Conservation (phyloP, 352 stramenopile species). For the Phytophthora pseudosyringae region DNA sequence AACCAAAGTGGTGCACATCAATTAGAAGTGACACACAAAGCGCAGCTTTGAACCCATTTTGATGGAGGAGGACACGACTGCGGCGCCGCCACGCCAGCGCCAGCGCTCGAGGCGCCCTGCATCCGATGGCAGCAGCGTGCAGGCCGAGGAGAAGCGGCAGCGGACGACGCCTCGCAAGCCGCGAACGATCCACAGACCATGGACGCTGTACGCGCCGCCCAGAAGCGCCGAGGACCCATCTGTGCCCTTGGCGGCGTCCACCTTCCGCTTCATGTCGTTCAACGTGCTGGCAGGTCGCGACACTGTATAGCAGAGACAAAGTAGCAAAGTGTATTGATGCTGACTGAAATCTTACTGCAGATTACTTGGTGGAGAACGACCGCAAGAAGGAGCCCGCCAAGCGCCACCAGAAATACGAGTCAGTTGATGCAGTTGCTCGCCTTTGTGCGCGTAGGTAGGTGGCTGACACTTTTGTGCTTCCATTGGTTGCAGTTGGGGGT, state of each 20-base stretch:
- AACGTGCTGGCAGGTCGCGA: slow-evolving; percentile 68
- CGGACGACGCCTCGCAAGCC: slow-evolving; percentile 8
- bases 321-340: not conserved
- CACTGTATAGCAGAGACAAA: not conserved
- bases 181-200: slow-evolving; percentile 38
- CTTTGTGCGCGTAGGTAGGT: not conserved
- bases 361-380: slow-evolving; percentile 60
- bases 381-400: slow-evolving; percentile 35
- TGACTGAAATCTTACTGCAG: slow-evolving; percentile 30
- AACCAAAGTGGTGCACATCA: not conserved
- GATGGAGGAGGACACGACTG: slow-evolving; percentile 18
- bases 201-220: slow-evolving; percentile 58
- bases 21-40: not conserved
- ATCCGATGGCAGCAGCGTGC: not conserved
- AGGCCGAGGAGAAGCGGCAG: slow-evolving; percentile 20
- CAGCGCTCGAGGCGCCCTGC: slow-evolving; percentile 6
- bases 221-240: slow-evolving; percentile 22
- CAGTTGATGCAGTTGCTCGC: not conserved
- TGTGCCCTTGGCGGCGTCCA: slow-evolving; percentile 29
- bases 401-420: slow-evolving; percentile 61
- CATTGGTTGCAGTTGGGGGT: slow-evolving; percentile 42
- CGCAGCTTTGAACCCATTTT: slow-evolving; percentile 10
- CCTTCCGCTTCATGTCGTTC: slow-evolving; percentile 75
- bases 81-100: not conserved
- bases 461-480: not conserved